Evolutionary conservation across 164 flowering plant species (phyloP).

Genomic region (Sedum album): DNA sequence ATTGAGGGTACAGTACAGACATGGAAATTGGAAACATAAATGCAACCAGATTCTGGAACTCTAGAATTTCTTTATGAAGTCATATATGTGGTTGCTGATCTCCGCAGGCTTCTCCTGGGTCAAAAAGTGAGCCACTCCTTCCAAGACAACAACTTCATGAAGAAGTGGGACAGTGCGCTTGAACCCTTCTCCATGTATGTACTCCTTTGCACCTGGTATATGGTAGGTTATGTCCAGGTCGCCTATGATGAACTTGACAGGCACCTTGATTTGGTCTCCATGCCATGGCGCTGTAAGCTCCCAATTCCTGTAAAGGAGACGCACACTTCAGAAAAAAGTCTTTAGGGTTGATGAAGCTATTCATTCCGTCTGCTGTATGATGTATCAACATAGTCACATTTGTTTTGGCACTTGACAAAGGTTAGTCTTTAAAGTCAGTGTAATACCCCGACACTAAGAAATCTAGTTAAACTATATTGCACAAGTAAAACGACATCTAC

Average conservation of each 20-base stretch:
- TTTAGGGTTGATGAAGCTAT: too few relatives aligned
- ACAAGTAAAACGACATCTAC: too few relatives aligned
- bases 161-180: constrained; percentile 35
- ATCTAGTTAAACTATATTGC: not conserved
- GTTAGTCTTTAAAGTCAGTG: not conserved
- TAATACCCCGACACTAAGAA: not conserved
- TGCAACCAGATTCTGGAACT: not conserved
- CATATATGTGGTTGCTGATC: constrained; percentile 31
- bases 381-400: too few relatives aligned
- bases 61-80: constrained; percentile 9
- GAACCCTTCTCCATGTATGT: constrained; percentile 38
- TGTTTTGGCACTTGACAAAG: too few relatives aligned
- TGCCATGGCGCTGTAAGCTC: constrained; percentile 54
- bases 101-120: constrained; percentile 44
- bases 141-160: constrained; percentile 35
- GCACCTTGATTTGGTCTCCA: constrained; percentile 45
- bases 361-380: too few relatives aligned
- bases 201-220: constrained; percentile 38
- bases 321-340: not conserved
- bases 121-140: constrained; percentile 46
- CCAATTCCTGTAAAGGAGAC: constrained; percentile 40
- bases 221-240: constrained; percentile 34
- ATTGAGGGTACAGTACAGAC: too few relatives aligned
- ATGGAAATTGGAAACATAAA: too few relatives aligned
- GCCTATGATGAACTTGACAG: constrained; percentile 53